Evolutionary conservation across 768 basidiomycete genomes (phyloP).

Genomic region (Psilocybe subaeruginosa): DNA sequence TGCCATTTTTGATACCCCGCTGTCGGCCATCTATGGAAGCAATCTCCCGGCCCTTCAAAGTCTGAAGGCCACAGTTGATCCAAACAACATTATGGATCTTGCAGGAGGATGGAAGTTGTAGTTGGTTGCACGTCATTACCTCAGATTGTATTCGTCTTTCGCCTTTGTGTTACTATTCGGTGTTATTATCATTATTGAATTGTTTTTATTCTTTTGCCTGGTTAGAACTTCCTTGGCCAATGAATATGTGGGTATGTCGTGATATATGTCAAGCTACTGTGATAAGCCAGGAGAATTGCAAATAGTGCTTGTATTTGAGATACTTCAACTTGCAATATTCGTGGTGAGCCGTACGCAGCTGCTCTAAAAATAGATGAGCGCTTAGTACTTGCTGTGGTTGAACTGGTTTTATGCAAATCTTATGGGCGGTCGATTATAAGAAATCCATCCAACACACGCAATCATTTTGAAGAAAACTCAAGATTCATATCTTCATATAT

Average conservation of each 20-base stretch:
- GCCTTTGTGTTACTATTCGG: background rate
- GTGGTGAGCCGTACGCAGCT: too few relatives aligned
- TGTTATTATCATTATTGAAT: background rate
- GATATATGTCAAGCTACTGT: too few relatives aligned
- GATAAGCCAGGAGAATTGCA: too few relatives aligned
- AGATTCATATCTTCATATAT: too few relatives aligned
- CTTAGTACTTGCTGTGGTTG: background rate
- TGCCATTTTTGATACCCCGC: constrained; percentile 53
- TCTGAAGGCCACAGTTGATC: constrained; percentile 54
- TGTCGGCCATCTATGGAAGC: constrained; percentile 52
- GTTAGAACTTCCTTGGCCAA: too few relatives aligned
- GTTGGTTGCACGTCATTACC: background rate
- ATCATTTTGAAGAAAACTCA: too few relatives aligned
- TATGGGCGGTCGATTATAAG: too few relatives aligned
- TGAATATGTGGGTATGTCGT: too few relatives aligned
- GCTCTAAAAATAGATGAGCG: background rate
- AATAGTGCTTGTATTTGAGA: too few relatives aligned
- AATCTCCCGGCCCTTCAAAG: constrained; percentile 43
- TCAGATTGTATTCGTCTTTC: background rate
- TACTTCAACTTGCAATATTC: too few relatives aligned
- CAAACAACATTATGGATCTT: constrained; percentile 64
- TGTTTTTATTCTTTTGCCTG: background rate
- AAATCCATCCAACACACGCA: too few relatives aligned
- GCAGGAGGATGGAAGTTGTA: constrained; percentile 65
- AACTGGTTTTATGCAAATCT: too few relatives aligned